A percentile compares a stretch with the other conserved stretches of the same genome.
Evolutionary conservation across 805 yeast species (phyloP).

Genomic region (Metahyphopichia silvanorum): DNA sequence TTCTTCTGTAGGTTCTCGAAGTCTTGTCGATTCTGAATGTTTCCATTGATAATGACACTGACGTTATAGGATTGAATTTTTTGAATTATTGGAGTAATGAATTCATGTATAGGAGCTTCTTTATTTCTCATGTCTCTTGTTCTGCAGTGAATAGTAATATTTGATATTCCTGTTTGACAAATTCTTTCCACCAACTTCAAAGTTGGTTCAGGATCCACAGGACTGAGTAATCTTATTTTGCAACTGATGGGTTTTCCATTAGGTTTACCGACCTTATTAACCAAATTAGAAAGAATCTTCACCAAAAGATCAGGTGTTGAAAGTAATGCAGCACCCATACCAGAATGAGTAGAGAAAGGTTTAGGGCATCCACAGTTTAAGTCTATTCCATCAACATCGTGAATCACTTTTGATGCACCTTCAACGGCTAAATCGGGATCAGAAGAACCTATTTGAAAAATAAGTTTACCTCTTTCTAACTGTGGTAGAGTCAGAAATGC

Average conservation of each 20-base stretch:
- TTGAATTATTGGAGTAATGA: slow-evolving; percentile 56
- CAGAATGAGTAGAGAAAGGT: slow-evolving; percentile 89
- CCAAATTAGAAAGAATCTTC: slow-evolving; percentile 64
- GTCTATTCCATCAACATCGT: slow-evolving; percentile 90
- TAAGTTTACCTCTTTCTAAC: slow-evolving; percentile 60
- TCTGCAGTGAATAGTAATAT: slow-evolving; percentile 89
- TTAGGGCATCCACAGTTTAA: slow-evolving; percentile 97
- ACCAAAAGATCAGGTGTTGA: slow-evolving; percentile 77
- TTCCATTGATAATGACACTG: slow-evolving; percentile 81
- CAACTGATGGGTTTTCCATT: slow-evolving; percentile 79
- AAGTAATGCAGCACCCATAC: slow-evolving; percentile 96
- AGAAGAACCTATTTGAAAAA: slow-evolving; percentile 90
- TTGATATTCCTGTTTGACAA: slow-evolving; percentile 73
- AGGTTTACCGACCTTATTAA: slow-evolving; percentile 77
- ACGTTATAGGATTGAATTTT: slow-evolving; percentile 63
- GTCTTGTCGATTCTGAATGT: slow-evolving; percentile 53
- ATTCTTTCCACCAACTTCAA: slow-evolving; percentile 50
- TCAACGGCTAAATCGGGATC: slow-evolving; percentile 80
- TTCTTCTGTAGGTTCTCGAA: slow-evolving; percentile 46
- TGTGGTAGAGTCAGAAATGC: slow-evolving; percentile 72
- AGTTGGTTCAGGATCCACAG: slow-evolving; percentile 50
- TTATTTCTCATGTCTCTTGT: slow-evolving; percentile 86
- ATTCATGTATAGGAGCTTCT: slow-evolving; percentile 73
- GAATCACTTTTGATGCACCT: slow-evolving; percentile 78
- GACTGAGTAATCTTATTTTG: slow-evolving; percentile 77